Evolutionary conservation across 2,329 filamentous ascomycete genomes (phyloP).

Genomic region (Aureobasidium vineae): DNA sequence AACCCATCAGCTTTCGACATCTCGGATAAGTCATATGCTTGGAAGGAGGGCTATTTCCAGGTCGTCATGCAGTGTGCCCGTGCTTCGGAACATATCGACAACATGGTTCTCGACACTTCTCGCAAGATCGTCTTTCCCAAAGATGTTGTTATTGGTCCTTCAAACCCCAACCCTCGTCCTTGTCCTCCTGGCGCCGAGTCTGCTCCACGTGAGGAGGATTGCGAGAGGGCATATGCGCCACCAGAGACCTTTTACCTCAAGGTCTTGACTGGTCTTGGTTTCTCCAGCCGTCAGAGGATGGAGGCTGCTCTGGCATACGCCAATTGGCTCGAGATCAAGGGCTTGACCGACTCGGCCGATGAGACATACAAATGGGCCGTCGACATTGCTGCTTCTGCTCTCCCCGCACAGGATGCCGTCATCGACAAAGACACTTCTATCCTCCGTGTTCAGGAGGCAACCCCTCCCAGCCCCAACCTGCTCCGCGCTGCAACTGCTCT

Average conservation of each 20-base stretch:
- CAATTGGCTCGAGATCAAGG: conserved; percentile 79
- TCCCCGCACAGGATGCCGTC: conserved; percentile 48
- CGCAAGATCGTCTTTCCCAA: conserved; percentile 66
- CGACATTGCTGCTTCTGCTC: conserved; percentile 64
- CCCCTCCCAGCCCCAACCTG: conserved; percentile 67
- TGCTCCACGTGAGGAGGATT: conserved; percentile 72
- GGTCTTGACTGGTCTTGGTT: conserved; percentile 75
- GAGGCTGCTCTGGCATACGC: conserved; percentile 81
- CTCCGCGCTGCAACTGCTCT: conserved; percentile 72
- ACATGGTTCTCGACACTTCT: conserved; percentile 69
- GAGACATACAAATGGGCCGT: conserved; percentile 75
- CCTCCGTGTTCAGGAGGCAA: conserved; percentile 49
- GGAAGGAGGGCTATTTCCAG: conserved; percentile 83
- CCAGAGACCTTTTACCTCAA: conserved; percentile 80
- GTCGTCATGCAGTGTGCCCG: conserved; percentile 73
- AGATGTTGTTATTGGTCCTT: conserved; percentile 74
- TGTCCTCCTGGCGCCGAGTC: conserved; percentile 62
- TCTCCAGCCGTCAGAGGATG: conserved; percentile 73
- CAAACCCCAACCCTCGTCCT: conserved; percentile 76
- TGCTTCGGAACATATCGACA: conserved; percentile 77
- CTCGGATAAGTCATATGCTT: conserved; percentile 72
- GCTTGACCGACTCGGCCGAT: conserved; percentile 61
- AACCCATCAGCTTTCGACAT: conserved; percentile 65
- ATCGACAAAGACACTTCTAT: conserved; percentile 64
- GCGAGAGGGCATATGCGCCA: conserved; percentile 63